Evolutionary conservation across 1,284 basidiomycete genomes (phyloP).

Genomic region (Porodaedalea pini): DNA sequence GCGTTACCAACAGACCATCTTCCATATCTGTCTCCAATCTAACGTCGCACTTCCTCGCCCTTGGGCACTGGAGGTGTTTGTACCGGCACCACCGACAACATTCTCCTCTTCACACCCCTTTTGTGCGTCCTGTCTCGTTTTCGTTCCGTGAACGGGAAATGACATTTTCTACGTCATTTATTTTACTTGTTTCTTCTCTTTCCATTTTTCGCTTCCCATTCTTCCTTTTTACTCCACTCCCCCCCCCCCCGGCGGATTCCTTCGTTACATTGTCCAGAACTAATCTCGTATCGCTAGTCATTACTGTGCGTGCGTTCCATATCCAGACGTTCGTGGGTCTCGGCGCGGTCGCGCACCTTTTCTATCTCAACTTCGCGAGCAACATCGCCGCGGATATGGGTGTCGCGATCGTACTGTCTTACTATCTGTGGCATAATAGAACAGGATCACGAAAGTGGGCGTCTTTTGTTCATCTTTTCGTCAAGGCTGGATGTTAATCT

Average conservation of each 20-base stretch:
- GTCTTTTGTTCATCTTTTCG: neutral
- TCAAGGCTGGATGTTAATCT: neutral
- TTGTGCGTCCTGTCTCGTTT: neutral
- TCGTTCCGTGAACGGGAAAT: neutral
- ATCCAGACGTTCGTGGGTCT: slow-evolving; percentile 24
- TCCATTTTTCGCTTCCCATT: neutral
- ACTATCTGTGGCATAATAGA: slow-evolving; percentile 31
- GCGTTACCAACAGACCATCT: too few species aligned
- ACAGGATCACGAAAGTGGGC: slow-evolving; percentile 37
- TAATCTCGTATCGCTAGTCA: slow-evolving; percentile 7
- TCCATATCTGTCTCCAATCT: too few species aligned
- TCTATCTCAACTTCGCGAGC: slow-evolving; percentile 29
- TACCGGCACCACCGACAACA: neutral
- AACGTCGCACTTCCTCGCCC: too few species aligned
- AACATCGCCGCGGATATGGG: slow-evolving; percentile 32
- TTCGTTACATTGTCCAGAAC: neutral
- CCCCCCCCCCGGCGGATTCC: neutral
- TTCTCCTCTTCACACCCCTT: neutral
- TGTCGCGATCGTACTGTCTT: slow-evolving; percentile 34
- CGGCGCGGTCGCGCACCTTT: slow-evolving; percentile 22
- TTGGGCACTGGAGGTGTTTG: neutral
- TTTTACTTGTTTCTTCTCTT: neutral
- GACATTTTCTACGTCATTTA: neutral
- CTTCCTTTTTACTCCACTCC: neutral
- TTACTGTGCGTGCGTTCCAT: slow-evolving; percentile 20